These are phyloP conservation scores for Neocatenulostroma microsporum DNA, from an alignment of 2,329 filamentous ascomycete species.

Conservation along the genomic window DNA sequence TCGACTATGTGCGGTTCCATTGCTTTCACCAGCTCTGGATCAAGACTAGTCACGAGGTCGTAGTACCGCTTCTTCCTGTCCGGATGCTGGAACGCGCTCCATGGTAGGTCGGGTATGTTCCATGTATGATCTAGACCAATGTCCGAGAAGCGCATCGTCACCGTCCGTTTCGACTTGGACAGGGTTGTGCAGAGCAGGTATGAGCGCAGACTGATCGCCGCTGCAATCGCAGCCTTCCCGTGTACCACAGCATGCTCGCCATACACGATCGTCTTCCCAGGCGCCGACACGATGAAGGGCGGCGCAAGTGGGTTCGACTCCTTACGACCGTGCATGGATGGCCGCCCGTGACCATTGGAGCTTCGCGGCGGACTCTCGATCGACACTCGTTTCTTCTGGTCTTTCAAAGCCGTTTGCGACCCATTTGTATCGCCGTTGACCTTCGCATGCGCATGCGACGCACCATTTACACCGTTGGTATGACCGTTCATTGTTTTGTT, in stretches of 20 bases:
- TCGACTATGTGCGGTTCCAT: constrained; percentile 69
- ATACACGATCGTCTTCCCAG: constrained; percentile 96
- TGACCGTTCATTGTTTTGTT: constrained; percentile 6
- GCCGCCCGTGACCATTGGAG: background rate
- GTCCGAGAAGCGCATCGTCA: constrained; percentile 84
- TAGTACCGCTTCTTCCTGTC: constrained; percentile 94
- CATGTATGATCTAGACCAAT: constrained; percentile 84
- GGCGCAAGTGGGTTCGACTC: constrained; percentile 60
- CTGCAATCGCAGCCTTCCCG: constrained; percentile 91
- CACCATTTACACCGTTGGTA: constrained; percentile 1
- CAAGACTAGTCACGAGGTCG: constrained; percentile 69
- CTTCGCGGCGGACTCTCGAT: background rate
- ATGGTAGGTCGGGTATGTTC: constrained; percentile 88
- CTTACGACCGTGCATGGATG: constrained; percentile 4
- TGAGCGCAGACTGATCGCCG: constrained; percentile 87
- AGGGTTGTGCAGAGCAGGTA: constrained; percentile 93
- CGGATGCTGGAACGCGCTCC: constrained; percentile 69
- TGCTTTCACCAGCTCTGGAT: constrained; percentile 70
- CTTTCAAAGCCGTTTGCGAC: background rate
- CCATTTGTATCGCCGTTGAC: constrained; percentile 2
- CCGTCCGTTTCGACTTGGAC: constrained; percentile 81
- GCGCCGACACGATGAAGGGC: constrained; percentile 94
- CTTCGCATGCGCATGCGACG: background rate
- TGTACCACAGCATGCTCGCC: constrained; percentile 98
- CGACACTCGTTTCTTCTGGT: background rate